Evolutionary conservation across 2,329 filamentous ascomycete genomes (phyloP), one percentile per base, ranked within the genome.

Genomic region (Microdochium paspali): DNA sequence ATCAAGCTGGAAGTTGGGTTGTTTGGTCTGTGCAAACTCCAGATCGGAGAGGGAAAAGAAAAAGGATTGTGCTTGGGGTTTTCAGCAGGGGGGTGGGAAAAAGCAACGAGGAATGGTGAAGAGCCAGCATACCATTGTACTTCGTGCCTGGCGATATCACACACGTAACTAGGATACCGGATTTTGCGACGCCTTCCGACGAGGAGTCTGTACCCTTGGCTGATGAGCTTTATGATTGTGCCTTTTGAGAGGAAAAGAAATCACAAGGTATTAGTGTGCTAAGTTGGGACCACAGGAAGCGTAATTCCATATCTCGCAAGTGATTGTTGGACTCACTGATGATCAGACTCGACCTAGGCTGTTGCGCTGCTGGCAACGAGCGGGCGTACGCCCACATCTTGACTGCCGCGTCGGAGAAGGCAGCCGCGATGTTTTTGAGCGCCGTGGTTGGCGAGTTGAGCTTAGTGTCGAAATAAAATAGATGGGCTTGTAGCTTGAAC

Each of bases 401-500:
- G 67, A 80, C 81, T 9, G 88, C 90, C 6, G 86, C 82, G 62
- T 94, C 88, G 18, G 71, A 58, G 57, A 96, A 91, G 26, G 81
- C 82, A n/a, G 76, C 74, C 57, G 84, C 79, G 3, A 96, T 69
- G 55, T 93, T 95, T n/a, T 68, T 64, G 4, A 91, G 70, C 12
- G 93, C 85, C 0, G 82, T 87, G 3, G 62, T 55, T 7, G 76
- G 61, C 3, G 81, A 78, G 67, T 97, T 97, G 69, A 91, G 83
- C 3, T 73, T 66, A 4, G 86, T 87, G 62, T 94, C 89, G 56
- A 87, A 84, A 62, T 89, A 86, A 82, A 94, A 90, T 45, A 80
- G 72, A 56, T 93, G 86, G 46, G 90, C 83, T 61, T 95, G 88
- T 46, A 93, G 81, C 62, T 90, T 90, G 71, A 97, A 89, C 3